A percentile compares a stretch with the other conserved stretches of the same genome.
These are phyloP conservation scores for Epichloe sp. DNA, from an alignment of 2,329 filamentous ascomycete genomes.

Conservation along the genomic window DNA sequence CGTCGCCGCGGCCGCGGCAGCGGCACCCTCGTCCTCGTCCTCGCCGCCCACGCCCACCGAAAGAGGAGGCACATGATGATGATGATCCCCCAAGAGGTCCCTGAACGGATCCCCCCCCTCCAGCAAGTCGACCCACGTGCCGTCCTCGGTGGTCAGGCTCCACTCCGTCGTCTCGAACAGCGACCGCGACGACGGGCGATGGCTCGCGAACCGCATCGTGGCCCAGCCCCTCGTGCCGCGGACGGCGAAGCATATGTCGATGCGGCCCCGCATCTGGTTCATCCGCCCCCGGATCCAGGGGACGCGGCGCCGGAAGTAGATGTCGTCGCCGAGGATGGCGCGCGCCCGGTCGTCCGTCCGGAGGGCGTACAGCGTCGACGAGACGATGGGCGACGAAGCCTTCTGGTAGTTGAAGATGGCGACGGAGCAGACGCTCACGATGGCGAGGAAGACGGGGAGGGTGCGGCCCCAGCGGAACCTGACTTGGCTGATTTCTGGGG, in stretches of 20 bases:
- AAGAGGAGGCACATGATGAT: constrained; percentile 17
- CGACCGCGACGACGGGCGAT: constrained; percentile 45
- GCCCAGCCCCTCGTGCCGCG: constrained; percentile 61
- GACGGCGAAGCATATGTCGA: constrained; percentile 78
- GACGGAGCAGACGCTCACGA: constrained; percentile 58
- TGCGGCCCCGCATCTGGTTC: constrained; percentile 84
- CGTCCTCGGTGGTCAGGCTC: constrained; percentile 60
- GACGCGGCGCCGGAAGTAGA: constrained; percentile 66
- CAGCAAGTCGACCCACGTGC: constrained; percentile 55
- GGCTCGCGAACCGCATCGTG: constrained; percentile 69
- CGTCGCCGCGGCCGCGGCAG: too few species aligned
- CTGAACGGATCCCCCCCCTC: constrained; percentile 56
- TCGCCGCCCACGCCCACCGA: constrained; percentile 15
- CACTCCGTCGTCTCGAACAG: constrained; percentile 83
- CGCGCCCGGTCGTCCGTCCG: constrained; percentile 67
- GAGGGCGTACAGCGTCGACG: constrained; percentile 80
- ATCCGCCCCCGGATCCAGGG: constrained; percentile 79
- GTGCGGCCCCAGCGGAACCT: constrained; percentile 55
- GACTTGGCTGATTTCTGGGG: constrained; percentile 27
- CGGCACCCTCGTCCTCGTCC: constrained; percentile 20
- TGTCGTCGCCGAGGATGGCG: constrained; percentile 70
- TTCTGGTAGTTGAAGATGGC: constrained; percentile 99
- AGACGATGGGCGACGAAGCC: constrained; percentile 72
- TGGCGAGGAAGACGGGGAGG: constrained; percentile 64
- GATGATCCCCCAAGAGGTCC: constrained; percentile 24